Evolutionary conservation across 2,329 filamentous ascomycete species (phyloP), one percentile per base, ranked within the genome.

Genomic region (Chrysoporthe puriensis): DNA sequence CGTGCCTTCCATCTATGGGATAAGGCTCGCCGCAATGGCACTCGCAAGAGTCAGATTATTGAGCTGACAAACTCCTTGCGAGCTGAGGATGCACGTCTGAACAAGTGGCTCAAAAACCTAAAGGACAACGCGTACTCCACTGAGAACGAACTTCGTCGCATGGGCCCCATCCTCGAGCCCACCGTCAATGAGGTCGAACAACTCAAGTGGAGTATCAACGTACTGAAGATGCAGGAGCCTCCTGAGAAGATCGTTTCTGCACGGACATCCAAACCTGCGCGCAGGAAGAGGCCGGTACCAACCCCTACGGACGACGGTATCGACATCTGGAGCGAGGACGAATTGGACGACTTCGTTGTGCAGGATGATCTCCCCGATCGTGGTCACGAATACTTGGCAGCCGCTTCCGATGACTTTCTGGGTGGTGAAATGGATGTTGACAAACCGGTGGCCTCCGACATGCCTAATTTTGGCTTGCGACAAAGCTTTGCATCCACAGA

Each of bases 1-100:
- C 88, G 83, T 67, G 91, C 90, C 0, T 84, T 86, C 73, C 77
- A 74, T 3, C 71, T 91, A 2, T 96, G 92, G 93, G 79, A 75
- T 3, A 71, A 82, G 50, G 86, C 86, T 42, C 86, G 82, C 62
- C 80, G 79, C 11, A 75, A 77, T 54, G 78, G 79, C 73, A 77
- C 75, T 71, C 79, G 79, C 43, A 76, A 78, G 14, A 66, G 70
- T 1, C 78, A 84, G 36, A 83, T 90, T 21, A 75, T 79, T 1
- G 71, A 73, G 8, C 81, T 85, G n/a, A 78, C 79, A 11, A 73
- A 73, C 6, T 74, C 79, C 4, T 80, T 87, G 11, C 74, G 79
- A 4, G 72, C 75, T 4, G 79, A 86, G 21, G 77, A 84, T 14
- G 69, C 73, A 2, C 87, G 90, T 11, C 80, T 95, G 42, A 74